phyloP scores from a whole-genome alignment of 345 rosid genomes.

The Citrus australasica region DNA sequence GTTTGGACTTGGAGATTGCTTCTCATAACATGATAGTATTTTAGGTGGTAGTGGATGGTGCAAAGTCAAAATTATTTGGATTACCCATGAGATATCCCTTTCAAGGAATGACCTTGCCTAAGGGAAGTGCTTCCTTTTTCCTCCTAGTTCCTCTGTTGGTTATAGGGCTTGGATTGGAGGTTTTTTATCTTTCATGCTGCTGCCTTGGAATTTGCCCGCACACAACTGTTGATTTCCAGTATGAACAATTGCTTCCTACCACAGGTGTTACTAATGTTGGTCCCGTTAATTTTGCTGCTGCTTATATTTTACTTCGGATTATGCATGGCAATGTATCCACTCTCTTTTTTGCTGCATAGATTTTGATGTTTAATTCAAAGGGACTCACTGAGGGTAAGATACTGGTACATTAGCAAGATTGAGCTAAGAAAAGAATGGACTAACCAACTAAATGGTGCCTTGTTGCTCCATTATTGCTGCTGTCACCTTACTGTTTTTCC shows the following conservation, averaged over 20 bases:
- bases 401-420: conserved; percentile 2
- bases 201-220: background rate
- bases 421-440: conserved; percentile 16
- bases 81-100: background rate
- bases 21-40: background rate
- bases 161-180: conserved; percentile 3
- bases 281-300: background rate
- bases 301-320: background rate
- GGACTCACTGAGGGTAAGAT: background rate
- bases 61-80: conserved; percentile 11
- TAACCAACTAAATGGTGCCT: conserved; percentile 16
- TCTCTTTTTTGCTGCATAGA: background rate
- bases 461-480: conserved; percentile 6
- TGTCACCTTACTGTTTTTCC: background rate
- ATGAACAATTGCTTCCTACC: background rate
- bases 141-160: background rate
- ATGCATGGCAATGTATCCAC: background rate
- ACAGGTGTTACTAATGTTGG: background rate
- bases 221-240: background rate
- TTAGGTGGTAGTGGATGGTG: conserved; percentile 15
- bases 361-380: background rate
- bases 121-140: background rate
- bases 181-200: background rate
- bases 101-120: background rate
- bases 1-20: conserved; percentile 13